Conservation (phyloP, 2,329 filamentous ascomycete genomes). For the Exophiala oligosperma region DNA sequence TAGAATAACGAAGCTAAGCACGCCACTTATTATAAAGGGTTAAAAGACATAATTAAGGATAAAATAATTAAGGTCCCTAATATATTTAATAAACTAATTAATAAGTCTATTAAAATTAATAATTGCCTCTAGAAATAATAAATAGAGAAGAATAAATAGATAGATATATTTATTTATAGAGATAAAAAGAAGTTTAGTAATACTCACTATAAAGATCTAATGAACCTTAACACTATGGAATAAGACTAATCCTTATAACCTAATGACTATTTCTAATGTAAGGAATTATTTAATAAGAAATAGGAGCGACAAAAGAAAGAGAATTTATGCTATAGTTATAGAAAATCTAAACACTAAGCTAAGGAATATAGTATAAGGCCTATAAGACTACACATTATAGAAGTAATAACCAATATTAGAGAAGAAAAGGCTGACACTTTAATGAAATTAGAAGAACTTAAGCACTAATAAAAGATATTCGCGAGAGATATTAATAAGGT, state of each 20-base stretch:
- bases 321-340: neutral
- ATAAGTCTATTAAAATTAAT: neutral
- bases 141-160: neutral
- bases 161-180: neutral
- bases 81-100: neutral
- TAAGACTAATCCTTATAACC: neutral
- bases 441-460: neutral
- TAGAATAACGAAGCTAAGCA: neutral
- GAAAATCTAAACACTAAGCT: neutral
- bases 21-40: neutral
- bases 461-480: neutral
- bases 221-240: neutral
- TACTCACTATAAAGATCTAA: neutral
- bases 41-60: neutral
- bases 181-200: neutral
- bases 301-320: neutral
- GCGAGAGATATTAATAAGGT: no score
- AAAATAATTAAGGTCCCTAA: neutral
- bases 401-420: neutral
- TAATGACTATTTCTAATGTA: neutral
- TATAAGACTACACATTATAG: neutral
- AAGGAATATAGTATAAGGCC: neutral
- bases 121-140: neutral
- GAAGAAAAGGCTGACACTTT: neutral
- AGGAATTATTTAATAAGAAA: neutral